Evolutionary conservation across 139 green algal species (phyloP), one percentile per base, ranked within the genome.

Genomic region (Chlorokybus atmophyticus): DNA sequence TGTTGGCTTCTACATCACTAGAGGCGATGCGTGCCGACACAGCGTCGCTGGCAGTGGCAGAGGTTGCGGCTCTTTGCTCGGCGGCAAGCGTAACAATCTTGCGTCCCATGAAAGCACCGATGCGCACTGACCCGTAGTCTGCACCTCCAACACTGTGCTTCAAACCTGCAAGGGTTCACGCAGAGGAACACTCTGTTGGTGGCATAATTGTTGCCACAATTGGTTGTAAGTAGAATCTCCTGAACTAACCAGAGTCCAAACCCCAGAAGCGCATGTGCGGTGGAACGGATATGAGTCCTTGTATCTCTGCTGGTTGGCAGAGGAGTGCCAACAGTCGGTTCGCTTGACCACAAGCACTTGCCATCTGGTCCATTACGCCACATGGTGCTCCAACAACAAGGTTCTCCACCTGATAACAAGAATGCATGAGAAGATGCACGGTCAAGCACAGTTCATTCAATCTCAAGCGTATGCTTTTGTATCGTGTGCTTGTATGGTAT

Each of bases 351-450:
- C 91, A 70, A 0, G 73, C 62, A 2, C 66, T 71, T 1, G 85
- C 74, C 76, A 94, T 88, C 69, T 95, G 85, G 57, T 97, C 90
- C 90, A 97, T 97, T 8, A 96, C 71, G 19, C 90, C 90, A 60
- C 90, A 97, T 0, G 88, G 84, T 0, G 86, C 84, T 5, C 90
- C 87, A 40, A 93, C 87, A 40, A 95, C 82, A 35, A 68, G 49
- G 63, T 96, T 96, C 73, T 95, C 86, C 42, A 87, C 83, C 62
- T 70, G 60, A 8, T 0, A 26, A 17, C 21, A 55, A 5, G 7
- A 5, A 10, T 23, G 10, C 42, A 52, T 23, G 10, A 21, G 10
- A 21, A 10, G 21, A 17, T 17, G 42, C 42, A 17, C 42, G 48
- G 74, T 49, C 23, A 64, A n/a, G 44, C 5, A 40, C 4, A 31